Base-by-base conservation (phyloP, 495 filamentous ascomycete genomes). In the Xylaria scruposa region DNA sequence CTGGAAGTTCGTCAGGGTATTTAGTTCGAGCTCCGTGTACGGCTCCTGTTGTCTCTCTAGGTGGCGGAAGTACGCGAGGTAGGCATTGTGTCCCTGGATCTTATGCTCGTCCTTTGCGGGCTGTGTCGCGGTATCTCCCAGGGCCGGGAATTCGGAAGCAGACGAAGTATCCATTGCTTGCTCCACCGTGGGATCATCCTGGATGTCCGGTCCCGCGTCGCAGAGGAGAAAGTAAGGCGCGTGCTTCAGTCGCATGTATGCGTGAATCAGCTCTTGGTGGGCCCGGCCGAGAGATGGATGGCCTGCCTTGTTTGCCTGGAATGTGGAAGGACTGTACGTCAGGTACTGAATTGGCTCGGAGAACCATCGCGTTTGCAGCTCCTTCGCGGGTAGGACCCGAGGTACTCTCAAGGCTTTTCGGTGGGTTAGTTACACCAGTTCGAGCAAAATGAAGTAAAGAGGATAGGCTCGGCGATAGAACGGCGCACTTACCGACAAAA, bases 331-430 rank as follows among this genome's bases (percentile, higher is more conserved):
- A 29, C 89, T 84, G 38, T 97, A 85, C 0, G 89, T 88, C 1
- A 99, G 84, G 66, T 97, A 86, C 67, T 94, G 92, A 3, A 98
- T 84, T 26, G 96, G 95, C 74, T 99, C 96, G 1, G 93, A 91
- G 81, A 94, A 95, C 96, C 96, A 99, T n/a, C 96, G 88, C 17
- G 90, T 90, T 74, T 96, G 93, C 9, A 97, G 85, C 29, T 86
- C 82, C 47, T 88, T 83, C 29, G 90, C 83, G 8, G 97, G 97
- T 24, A 97, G 85, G 44, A 91, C 87, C n/a, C 89, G 89, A 33
- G 95, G 94, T 65, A 98, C 84, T 67, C 86, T 85, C 15, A 99
- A 84, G n/a, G 92, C 94, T 97, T 31, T 56, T 19, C 12, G 13
- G 31, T 24, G 4, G 2, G 44, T 76, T 68, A 74, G 74, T 31